phyloP scores from a whole-genome alignment of 2,329 filamentous ascomycete genomes.

The Arthrobotrys conoides region DNA sequence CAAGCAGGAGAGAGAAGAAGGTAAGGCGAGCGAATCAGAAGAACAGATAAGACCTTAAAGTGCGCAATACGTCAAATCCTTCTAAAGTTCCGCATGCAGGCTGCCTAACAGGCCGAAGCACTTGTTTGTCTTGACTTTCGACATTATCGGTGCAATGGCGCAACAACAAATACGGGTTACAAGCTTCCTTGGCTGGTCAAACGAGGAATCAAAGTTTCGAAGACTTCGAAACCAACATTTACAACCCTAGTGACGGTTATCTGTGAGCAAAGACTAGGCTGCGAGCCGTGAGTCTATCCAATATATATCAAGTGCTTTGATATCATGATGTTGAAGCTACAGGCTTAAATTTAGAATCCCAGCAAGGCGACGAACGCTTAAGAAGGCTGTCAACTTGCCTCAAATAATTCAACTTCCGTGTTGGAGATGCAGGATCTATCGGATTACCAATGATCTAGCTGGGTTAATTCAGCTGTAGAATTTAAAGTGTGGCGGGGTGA shows the following conservation, averaged over 20 bases:
- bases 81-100: slow-evolving; percentile 14
- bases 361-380: no score
- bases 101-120: slow-evolving; percentile 11
- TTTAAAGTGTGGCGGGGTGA: no score
- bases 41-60: background rate
- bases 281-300: no score
- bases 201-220: background rate
- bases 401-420: no score
- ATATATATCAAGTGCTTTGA: no score
- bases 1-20: background rate
- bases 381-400: no score
- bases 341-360: no score
- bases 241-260: background rate
- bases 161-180: background rate
- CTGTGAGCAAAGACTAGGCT: no score
- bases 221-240: background rate
- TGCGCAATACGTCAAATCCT: slow-evolving; percentile 1
- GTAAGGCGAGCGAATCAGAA: slow-evolving; percentile 19
- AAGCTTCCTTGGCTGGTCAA: background rate
- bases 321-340: no score
- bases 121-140: background rate
- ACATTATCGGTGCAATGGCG: background rate
- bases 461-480: no score
- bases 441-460: no score
- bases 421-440: no score